Conservation (phyloP, 352 stramenopile species). For the Globisporangium lucens region DNA sequence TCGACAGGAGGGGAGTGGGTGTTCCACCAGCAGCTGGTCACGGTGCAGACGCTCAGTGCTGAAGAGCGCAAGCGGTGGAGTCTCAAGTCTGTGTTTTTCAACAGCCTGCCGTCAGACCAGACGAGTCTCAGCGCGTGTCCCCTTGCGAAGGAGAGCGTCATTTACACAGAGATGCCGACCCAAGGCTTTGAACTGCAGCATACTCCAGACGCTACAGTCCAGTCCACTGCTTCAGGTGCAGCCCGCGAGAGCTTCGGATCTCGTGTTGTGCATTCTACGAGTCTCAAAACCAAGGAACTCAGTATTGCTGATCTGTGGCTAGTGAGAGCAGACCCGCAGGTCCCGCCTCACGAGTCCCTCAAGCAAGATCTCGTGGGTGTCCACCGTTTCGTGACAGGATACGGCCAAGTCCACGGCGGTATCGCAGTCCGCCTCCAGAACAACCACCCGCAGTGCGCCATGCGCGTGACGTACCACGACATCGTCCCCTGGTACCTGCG, state of each 20-base stretch:
- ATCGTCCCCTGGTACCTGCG: slow-evolving; percentile 80
- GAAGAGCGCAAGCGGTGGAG: slow-evolving; percentile 30
- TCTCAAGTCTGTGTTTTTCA: slow-evolving; percentile 48
- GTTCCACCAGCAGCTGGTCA: slow-evolving; percentile 61
- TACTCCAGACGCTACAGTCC: background rate
- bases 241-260: background rate
- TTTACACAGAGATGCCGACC: slow-evolving; percentile 27
- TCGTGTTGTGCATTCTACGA: slow-evolving; percentile 12
- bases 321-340: slow-evolving; percentile 1
- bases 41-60: slow-evolving; percentile 35
- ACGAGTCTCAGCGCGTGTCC: slow-evolving; percentile 33
- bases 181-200: slow-evolving; percentile 27
- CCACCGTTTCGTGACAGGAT: slow-evolving; percentile 76
- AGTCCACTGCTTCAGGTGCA: background rate
- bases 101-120: slow-evolving; percentile 12
- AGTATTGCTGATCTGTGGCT: slow-evolving; percentile 18
- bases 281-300: slow-evolving; percentile 9
- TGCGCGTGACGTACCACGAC: slow-evolving; percentile 69
- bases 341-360: background rate
- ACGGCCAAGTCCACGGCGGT: slow-evolving; percentile 71
- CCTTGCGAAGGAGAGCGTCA: slow-evolving; percentile 33
- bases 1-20: slow-evolving; percentile 20
- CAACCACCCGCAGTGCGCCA: slow-evolving; percentile 39
- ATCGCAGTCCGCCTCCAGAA: slow-evolving; percentile 68
- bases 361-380: slow-evolving; percentile 40